These are phyloP conservation scores for Sclerotinia trifoliorum DNA, from an alignment of 2,329 filamentous ascomycete genomes.

Conservation along the genomic window DNA sequence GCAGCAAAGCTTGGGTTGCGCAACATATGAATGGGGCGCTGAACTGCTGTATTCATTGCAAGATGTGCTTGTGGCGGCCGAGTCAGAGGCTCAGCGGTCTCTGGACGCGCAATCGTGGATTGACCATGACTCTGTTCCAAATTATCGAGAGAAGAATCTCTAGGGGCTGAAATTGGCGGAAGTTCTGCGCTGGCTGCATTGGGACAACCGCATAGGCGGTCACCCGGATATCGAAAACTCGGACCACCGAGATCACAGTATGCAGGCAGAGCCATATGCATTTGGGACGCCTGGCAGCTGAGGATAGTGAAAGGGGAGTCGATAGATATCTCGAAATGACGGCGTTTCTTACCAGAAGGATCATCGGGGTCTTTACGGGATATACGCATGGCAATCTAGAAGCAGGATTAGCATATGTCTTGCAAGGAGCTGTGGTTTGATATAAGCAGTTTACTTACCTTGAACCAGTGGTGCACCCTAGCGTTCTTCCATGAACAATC, in stretches of 20 bases:
- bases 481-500: constrained; percentile 74
- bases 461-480: constrained; percentile 76
- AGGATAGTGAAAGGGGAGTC: constrained; percentile 75
- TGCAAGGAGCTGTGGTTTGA: not conserved
- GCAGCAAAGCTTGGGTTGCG: constrained; percentile 69
- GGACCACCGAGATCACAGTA: constrained; percentile 57
- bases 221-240: constrained; percentile 41
- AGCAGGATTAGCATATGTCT: not conserved
- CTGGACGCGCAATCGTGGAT: constrained; percentile 20
- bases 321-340: constrained; percentile 76
- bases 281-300: constrained; percentile 69
- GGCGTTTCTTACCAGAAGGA: constrained; percentile 55
- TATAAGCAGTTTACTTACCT: constrained; percentile 47
- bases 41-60: constrained; percentile 31
- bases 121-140: constrained; percentile 30
- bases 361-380: constrained; percentile 66
- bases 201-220: constrained; percentile 59
- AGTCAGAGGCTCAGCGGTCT: constrained; percentile 39
- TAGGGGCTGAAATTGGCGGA: constrained; percentile 41
- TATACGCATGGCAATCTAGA: constrained; percentile 69
- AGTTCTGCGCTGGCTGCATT: constrained; percentile 48
- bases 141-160: constrained; percentile 48
- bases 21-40: constrained; percentile 62
- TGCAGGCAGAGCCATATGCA: constrained; percentile 67
- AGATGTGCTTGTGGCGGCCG: constrained; percentile 51